Percentiles rank a stretch among this genome's conserved stretches.
phyloP scores from a whole-genome alignment of 164 flowering plant genomes.

The Chimonanthus salicifolius region DNA sequence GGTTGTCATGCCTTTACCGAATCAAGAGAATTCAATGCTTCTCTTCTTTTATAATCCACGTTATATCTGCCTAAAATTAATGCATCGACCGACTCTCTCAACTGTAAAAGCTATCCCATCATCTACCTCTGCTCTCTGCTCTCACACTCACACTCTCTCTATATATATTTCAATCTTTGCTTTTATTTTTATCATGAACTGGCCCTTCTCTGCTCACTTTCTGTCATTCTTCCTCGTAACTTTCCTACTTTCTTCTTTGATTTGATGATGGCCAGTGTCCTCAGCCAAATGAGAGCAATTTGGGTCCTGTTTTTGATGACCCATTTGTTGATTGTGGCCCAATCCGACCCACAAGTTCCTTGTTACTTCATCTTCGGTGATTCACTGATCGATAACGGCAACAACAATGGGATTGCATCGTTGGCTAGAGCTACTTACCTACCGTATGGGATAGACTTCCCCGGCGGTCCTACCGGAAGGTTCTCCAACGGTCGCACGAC shows the following conservation, averaged over 20 bases:
- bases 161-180: background rate
- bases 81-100: slow-evolving; percentile 14
- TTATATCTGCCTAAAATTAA: slow-evolving; percentile 12
- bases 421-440: slow-evolving; percentile 56
- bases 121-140: background rate
- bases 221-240: background rate
- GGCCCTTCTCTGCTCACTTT: background rate
- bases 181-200: background rate
- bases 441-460: slow-evolving; percentile 77
- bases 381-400: slow-evolving; percentile 76
- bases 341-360: slow-evolving; percentile 47
- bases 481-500: slow-evolving; percentile 36
- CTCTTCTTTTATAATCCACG: background rate
- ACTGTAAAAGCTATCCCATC: slow-evolving; percentile 6
- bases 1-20: too few relatives aligned
- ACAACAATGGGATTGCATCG: slow-evolving; percentile 52
- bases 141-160: background rate
- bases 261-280: background rate
- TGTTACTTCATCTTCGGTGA: slow-evolving; percentile 82
- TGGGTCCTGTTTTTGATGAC: slow-evolving; percentile 2
- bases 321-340: background rate
- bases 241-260: background rate
- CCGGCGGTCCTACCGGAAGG: slow-evolving; percentile 51
- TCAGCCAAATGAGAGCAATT: slow-evolving; percentile 6
- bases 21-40: too few relatives aligned